Conservation (phyloP, 495 filamentous ascomycete species). For the Darksidea phi region DNA sequence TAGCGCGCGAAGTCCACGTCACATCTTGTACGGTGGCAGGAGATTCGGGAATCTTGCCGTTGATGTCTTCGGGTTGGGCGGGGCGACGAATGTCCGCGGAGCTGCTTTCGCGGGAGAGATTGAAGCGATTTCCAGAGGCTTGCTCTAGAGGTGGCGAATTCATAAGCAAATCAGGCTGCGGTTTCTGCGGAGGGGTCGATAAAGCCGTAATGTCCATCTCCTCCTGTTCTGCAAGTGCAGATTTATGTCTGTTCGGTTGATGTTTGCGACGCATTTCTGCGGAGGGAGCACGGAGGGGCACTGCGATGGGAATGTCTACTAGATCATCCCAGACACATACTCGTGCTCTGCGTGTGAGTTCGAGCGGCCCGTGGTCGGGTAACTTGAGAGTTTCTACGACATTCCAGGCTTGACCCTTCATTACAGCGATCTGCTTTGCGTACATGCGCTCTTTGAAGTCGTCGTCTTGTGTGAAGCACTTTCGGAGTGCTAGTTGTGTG, state of each 20-base stretch:
- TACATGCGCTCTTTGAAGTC: slow-evolving; percentile 99
- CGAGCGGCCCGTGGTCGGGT: slow-evolving; percentile 85
- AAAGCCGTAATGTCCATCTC: slow-evolving; percentile 88
- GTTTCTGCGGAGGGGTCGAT: slow-evolving; percentile 54
- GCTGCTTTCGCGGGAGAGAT: slow-evolving; percentile 61
- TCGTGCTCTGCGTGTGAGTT: slow-evolving; percentile 82
- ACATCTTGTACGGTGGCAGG: slow-evolving; percentile 35
- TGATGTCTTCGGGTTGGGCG: neutral
- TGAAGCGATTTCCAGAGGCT: slow-evolving; percentile 82
- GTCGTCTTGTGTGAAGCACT: slow-evolving; percentile 82
- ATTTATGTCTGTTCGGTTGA: slow-evolving; percentile 45
- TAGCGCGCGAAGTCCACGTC: slow-evolving; percentile 39
- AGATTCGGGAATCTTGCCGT: slow-evolving; percentile 33
- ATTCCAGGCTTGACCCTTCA: slow-evolving; percentile 99
- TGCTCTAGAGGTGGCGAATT: slow-evolving; percentile 63
- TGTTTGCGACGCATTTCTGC: slow-evolving; percentile 62
- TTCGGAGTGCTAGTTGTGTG: slow-evolving; percentile 79
- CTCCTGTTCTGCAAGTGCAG: slow-evolving; percentile 55
- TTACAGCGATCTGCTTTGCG: slow-evolving; percentile 90
- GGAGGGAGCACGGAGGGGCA: slow-evolving; percentile 79
- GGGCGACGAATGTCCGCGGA: slow-evolving; percentile 44
- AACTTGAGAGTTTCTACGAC: slow-evolving; percentile 96
- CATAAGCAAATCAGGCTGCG: slow-evolving; percentile 70
- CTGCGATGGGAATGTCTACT: slow-evolving; percentile 90
- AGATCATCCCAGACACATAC: slow-evolving; percentile 98